A percentile compares a stretch with the other conserved stretches of the same genome.
phyloP scores from a whole-genome alignment of 495 filamentous ascomycete species.

The Aspergillus indologenus region DNA sequence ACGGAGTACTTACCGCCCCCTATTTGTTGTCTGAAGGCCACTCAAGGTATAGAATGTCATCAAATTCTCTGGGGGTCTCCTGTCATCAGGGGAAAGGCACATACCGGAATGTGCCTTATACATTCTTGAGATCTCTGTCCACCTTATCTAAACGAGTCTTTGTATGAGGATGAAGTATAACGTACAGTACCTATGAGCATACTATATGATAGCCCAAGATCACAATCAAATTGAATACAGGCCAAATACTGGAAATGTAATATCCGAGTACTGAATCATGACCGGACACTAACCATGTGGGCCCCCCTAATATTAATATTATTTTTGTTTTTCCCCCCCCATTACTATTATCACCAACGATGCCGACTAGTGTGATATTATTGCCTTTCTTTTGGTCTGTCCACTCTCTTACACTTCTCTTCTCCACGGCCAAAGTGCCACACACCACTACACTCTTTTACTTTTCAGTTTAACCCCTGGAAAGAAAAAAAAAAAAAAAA shows the following conservation, averaged over 20 bases:
- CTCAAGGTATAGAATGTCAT: not conserved
- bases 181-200: too few species aligned
- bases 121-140: not conserved
- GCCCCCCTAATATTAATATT: constrained; percentile 5
- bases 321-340: constrained; percentile 8
- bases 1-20: not conserved
- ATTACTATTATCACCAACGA: not conserved
- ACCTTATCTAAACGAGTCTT: not conserved
- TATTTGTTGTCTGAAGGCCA: not conserved
- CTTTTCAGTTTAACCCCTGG: constrained; percentile 12
- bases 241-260: not conserved
- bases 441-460: constrained; percentile 13
- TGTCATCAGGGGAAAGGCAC: not conserved
- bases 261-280: not conserved
- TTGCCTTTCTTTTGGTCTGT: constrained; percentile 10
- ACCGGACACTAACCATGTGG: not conserved
- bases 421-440: constrained; percentile 13
- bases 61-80: not conserved
- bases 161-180: not conserved
- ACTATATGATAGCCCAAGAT: not conserved
- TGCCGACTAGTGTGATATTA: not conserved
- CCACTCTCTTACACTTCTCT: too few species aligned
- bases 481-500: constrained; percentile 1
- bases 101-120: not conserved
- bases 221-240: not conserved